phyloP scores from a whole-genome alignment of 1,139 yeast species.

The Kluyveromyces sp. region DNA sequence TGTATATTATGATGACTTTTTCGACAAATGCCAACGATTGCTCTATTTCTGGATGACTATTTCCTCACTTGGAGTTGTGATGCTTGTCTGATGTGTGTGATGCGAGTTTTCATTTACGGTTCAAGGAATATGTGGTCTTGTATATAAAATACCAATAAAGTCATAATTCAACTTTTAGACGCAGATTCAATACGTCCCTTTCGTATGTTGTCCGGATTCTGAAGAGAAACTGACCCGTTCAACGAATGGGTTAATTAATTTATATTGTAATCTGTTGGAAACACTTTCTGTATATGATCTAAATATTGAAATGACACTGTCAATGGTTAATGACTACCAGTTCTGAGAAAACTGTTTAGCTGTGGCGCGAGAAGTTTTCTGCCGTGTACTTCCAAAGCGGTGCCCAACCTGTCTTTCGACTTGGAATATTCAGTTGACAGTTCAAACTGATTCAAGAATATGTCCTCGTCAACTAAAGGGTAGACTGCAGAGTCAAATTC shows the following conservation, averaged over 20 bases:
- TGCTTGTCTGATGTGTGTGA: neutral
- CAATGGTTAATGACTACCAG: neutral
- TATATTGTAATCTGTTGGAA: neutral
- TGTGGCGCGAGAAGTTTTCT: conserved; percentile 5
- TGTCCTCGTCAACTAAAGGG: conserved; percentile 22
- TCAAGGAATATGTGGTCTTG: conserved; percentile 3
- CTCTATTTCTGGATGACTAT: neutral
- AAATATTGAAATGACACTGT: neutral
- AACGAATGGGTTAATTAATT: neutral
- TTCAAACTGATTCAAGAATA: conserved; percentile 5
- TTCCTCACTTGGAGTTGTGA: neutral
- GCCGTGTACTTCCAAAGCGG: neutral
- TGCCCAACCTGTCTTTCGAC: conserved; percentile 1
- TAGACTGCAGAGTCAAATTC: conserved; percentile 22
- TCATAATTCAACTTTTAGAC: neutral
- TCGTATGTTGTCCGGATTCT: neutral
- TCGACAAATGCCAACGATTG: neutral
- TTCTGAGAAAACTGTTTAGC: neutral
- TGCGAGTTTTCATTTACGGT: neutral
- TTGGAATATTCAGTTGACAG: neutral
- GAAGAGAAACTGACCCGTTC: too few species aligned
- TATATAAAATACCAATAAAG: conserved; percentile 5
- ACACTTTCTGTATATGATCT: neutral
- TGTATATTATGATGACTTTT: conserved; percentile 4
- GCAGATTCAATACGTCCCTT: too few species aligned